Percentiles rank a stretch among this genome's conserved stretches.
These are phyloP conservation scores for Aspergillus fijiensis DNA, from an alignment of 2,329 filamentous ascomycete genomes.

Conservation along the genomic window DNA sequence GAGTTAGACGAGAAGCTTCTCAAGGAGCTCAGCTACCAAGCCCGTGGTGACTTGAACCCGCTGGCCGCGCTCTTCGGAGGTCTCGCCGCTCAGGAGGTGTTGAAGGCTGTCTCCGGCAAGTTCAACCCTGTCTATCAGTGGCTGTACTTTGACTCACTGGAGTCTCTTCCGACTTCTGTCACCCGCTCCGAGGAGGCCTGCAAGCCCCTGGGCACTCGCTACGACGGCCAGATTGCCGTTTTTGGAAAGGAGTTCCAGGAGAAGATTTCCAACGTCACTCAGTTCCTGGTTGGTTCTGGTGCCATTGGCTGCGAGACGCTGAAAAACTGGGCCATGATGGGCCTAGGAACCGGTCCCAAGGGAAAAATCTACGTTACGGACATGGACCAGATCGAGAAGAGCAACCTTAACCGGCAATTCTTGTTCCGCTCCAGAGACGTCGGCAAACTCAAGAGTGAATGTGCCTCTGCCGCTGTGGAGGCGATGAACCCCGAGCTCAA, in stretches of 20 bases:
- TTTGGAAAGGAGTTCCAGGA: constrained; percentile 93
- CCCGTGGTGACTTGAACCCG: constrained; percentile 82
- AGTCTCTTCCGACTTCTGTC: constrained; percentile 77
- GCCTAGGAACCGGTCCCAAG: constrained; percentile 80
- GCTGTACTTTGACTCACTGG: constrained; percentile 97
- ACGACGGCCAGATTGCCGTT: constrained; percentile 96
- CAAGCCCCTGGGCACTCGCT: constrained; percentile 79
- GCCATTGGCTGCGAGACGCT: constrained; percentile 99
- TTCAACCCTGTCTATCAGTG: constrained; percentile 95
- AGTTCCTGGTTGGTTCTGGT: constrained; percentile 94
- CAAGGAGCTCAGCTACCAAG: constrained; percentile 91
- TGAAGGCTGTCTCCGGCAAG: constrained; percentile 97
- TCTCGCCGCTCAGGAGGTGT: constrained; percentile 86
- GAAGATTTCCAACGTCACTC: constrained; percentile 83
- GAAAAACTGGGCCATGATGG: constrained; percentile 99
- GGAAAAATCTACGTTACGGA: constrained; percentile 92
- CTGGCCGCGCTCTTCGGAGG: constrained; percentile 96
- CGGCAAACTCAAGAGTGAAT: constrained; percentile 94
- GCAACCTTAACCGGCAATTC: constrained; percentile 96
- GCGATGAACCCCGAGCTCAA: constrained; percentile 91
- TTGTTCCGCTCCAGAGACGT: constrained; percentile 92
- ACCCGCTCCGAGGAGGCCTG: constrained; percentile 82
- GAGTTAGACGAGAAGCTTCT: constrained; percentile 92
- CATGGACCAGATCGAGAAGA: constrained; percentile 98
- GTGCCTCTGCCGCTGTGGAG: constrained; percentile 83